Conservation (phyloP, 169 alveolate genomes). For the Neospora caninum region DNA sequence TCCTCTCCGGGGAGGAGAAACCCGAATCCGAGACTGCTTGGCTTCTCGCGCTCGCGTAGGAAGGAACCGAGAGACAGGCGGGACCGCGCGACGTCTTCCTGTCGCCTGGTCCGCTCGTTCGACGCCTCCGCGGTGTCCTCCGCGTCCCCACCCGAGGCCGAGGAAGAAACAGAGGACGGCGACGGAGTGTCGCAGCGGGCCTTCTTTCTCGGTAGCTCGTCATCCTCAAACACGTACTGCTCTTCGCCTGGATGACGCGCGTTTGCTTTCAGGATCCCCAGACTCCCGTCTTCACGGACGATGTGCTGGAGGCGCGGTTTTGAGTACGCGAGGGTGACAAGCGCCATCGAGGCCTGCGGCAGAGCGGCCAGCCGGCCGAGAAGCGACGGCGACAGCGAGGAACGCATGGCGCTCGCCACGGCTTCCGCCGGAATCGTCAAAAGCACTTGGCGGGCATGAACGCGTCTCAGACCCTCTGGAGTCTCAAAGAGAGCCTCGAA, state of each 20-base stretch:
- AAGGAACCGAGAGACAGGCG: neutral
- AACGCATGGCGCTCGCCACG: conserved; percentile 10
- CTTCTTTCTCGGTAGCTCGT: neutral
- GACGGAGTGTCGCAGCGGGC: neutral
- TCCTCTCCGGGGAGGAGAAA: conserved; percentile 32
- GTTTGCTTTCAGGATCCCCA: neutral
- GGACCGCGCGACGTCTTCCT: too few relatives aligned
- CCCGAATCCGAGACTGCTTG: conserved; percentile 49
- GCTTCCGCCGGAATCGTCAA: conserved; percentile 29
- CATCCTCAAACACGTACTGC: neutral
- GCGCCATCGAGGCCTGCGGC: neutral
- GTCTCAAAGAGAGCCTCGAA: conserved; percentile 39
- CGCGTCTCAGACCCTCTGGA: neutral
- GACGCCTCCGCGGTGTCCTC: too few relatives aligned
- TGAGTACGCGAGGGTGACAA: conserved; percentile 42
- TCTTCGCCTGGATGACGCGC: neutral
- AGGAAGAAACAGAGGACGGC: neutral
- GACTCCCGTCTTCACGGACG: neutral
- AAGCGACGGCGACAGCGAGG: neutral
- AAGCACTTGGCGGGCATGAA: conserved; percentile 23
- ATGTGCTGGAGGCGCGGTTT: neutral
- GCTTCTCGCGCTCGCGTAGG: neutral
- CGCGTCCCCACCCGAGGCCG: too few relatives aligned
- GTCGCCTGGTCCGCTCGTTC: too few relatives aligned
- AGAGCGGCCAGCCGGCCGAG: neutral